phyloP scores from a whole-genome alignment of 768 basidiomycete species.

The Clavaria fumosa region DNA sequence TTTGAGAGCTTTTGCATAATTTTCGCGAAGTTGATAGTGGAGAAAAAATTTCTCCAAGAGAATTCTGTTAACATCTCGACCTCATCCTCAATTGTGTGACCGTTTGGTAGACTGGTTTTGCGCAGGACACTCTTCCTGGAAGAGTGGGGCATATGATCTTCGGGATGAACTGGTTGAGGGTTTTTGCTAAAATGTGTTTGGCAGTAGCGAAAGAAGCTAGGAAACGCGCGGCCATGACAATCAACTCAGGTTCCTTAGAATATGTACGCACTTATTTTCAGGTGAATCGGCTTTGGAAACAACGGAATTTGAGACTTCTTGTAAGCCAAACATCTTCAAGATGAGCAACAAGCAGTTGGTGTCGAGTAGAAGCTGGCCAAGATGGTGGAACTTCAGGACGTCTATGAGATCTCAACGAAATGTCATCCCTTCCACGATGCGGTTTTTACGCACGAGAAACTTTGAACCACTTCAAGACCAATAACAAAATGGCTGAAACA shows the following conservation, averaged over 20 bases:
- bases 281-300: slow-evolving; percentile 81
- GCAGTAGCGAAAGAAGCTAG: slow-evolving; percentile 94
- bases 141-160: slow-evolving; percentile 50
- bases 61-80: slow-evolving; percentile 87
- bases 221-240: slow-evolving; percentile 2
- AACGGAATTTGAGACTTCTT: slow-evolving; percentile 75
- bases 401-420: slow-evolving; percentile 32
- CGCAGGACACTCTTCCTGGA: slow-evolving; percentile 45
- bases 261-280: slow-evolving; percentile 67
- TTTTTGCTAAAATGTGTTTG: slow-evolving; percentile 60
- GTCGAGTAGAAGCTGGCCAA: slow-evolving; percentile 89
- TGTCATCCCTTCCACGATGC: neutral
- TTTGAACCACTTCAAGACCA: slow-evolving; percentile 96
- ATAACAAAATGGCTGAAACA: slow-evolving; percentile 82
- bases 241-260: neutral
- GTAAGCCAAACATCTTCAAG: slow-evolving; percentile 95
- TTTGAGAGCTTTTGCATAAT: slow-evolving; percentile 98
- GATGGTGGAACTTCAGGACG: slow-evolving; percentile 95
- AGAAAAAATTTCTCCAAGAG: slow-evolving; percentile 97
- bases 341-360: slow-evolving; percentile 89
- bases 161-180: slow-evolving; percentile 38
- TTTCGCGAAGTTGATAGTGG: slow-evolving; percentile 92
- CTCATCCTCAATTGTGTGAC: slow-evolving; percentile 68
- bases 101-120: slow-evolving; percentile 48
- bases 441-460: slow-evolving; percentile 64